Conservation (phyloP, 805 yeast genomes). For the Sugiyamaella mastotermitis region DNA sequence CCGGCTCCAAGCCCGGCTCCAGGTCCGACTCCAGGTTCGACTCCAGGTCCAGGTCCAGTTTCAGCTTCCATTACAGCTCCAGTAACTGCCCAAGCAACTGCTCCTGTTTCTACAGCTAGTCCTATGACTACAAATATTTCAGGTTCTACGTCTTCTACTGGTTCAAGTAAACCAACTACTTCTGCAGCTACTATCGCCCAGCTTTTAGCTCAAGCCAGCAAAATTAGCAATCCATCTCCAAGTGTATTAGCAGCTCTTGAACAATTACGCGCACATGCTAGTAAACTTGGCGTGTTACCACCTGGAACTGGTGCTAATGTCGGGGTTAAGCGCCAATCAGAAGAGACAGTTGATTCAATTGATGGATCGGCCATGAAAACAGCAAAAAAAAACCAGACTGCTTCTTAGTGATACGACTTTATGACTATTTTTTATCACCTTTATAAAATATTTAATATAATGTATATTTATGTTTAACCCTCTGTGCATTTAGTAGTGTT, state of each 20-base stretch:
- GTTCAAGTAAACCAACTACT: conserved; percentile 19
- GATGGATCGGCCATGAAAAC: conserved; percentile 11
- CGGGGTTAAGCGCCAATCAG: conserved; percentile 9
- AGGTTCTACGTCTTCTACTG: conserved; percentile 1
- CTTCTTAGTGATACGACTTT: conserved; percentile 6
- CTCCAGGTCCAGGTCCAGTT: conserved; percentile 4
- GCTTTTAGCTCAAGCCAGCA: conserved; percentile 31
- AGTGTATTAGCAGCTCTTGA: conserved; percentile 29
- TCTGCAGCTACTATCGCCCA: conserved; percentile 29
- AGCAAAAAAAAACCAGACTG: conserved; percentile 1
- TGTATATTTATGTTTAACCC: conserved; percentile 4
- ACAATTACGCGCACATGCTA: conserved; percentile 28
- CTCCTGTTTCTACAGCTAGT: conserved; percentile 3
- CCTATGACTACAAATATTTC: conserved; percentile 2
- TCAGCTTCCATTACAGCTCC: neutral
- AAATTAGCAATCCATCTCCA: conserved; percentile 31
- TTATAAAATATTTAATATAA: neutral
- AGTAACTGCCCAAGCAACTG: conserved; percentile 4
- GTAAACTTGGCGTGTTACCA: neutral
- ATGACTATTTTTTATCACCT: no score
- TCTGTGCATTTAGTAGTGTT: no score
- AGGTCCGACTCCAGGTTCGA: neutral
- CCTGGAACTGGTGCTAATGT: neutral
- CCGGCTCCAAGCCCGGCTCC: conserved; percentile 1
- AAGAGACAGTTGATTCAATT: conserved; percentile 8